These are phyloP conservation scores for Closterium sp. DNA, from an alignment of 139 green algal species.

Conservation along the genomic window DNA sequence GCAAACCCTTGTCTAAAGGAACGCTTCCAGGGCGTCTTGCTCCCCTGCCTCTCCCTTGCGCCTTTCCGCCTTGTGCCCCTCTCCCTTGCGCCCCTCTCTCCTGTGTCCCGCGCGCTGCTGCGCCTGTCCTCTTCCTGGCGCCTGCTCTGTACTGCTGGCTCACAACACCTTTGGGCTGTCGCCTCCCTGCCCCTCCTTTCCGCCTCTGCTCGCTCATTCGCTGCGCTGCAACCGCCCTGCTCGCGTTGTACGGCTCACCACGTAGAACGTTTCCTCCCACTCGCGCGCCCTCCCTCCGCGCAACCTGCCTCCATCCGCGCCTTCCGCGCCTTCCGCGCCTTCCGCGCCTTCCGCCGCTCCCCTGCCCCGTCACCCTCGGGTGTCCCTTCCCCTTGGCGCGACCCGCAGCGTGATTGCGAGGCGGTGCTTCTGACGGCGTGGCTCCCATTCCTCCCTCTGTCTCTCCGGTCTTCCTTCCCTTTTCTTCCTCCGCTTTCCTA, in stretches of 20 bases:
- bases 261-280: neutral
- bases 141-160: neutral
- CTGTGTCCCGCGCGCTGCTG: too few species aligned
- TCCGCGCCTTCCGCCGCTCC: neutral
- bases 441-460: neutral
- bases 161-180: neutral
- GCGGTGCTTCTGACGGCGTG: neutral
- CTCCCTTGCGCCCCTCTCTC: neutral
- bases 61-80: neutral
- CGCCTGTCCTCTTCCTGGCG: neutral
- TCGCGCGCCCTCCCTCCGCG: too few species aligned
- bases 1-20: neutral
- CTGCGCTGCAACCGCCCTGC: neutral
- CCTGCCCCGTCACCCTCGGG: neutral
- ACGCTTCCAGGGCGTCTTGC: neutral
- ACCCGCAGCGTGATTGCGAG: neutral
- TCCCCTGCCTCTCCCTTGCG: neutral
- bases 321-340: neutral
- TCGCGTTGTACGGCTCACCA: neutral
- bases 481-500: neutral
- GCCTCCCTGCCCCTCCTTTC: neutral
- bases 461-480: neutral
- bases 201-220: neutral
- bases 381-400: neutral
- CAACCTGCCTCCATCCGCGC: neutral